Base-by-base conservation (phyloP, 2,329 filamentous ascomycete genomes). In the Polytolypa hystricis region DNA sequence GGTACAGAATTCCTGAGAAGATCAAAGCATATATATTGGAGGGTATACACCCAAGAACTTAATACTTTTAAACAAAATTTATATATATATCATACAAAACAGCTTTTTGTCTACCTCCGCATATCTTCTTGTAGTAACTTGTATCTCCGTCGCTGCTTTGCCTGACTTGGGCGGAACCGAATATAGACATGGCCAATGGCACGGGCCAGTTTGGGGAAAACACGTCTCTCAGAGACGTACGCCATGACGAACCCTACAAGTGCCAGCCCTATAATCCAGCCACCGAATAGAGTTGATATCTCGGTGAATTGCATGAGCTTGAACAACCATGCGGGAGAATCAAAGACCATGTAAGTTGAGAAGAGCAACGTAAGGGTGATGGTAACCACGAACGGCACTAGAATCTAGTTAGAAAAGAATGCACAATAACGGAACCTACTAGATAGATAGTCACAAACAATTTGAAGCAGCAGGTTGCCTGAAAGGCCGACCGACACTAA, bases 401-500 rank as follows among this genome's bases (percentile, higher is more conserved):
- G 6, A 33, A 31, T 40, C 36, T 42, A 34, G 18, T 17, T 11
- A 16, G 10, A 37, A 46, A 38, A 17, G 15, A 30, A 27, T 33
- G 27, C 16, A 16, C 11, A n/a, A n/a, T n/a, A n/a, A n/a, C n/a
- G n/a, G n/a, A n/a, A n/a, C n/a, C n/a, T n/a, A n/a, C 5, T 19
- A 2, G 33, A 6, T 4, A 26, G 5, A 29, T 6, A 29, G 14
- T 19, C 3, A 66, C 79, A 62, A 58, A 86, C 83, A 74, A 54
- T 98, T 98, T 41, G 81, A 72, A 12, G 67, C 67, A 66, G 86
- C 84, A 11, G 75, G 73, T 50, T 91, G 82, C 37, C 91, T 73
- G 64, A 94, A 98, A 1, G 91, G 91, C 21, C 75, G 78, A 1
- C 91, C 93, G n/a, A 91, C 84, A 49, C 82, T 93, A 19, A 98